Conservation (phyloP, 805 yeast genomes). For the Candida manassasensis region DNA sequence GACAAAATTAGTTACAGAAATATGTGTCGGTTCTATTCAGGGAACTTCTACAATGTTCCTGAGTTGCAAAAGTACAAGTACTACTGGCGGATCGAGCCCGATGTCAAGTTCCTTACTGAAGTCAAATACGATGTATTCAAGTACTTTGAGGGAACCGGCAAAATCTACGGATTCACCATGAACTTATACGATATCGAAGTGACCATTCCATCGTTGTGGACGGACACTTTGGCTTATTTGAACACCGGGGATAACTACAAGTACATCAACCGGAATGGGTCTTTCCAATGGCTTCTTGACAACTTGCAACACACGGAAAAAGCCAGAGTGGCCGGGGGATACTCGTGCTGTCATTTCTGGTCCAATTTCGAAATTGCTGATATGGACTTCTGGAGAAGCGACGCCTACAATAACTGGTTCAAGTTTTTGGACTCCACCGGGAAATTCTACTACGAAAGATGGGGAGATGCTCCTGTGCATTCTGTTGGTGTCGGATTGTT, state of each 20-base stretch:
- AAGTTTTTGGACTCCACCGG: slow-evolving; percentile 73
- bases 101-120: slow-evolving; percentile 75
- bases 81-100: slow-evolving; percentile 96
- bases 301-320: slow-evolving; percentile 20
- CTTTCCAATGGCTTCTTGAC: slow-evolving; percentile 67
- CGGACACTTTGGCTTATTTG: slow-evolving; percentile 64
- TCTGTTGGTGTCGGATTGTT: slow-evolving; percentile 82
- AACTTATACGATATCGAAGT: slow-evolving; percentile 75
- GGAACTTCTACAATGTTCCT: slow-evolving; percentile 80
- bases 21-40: slow-evolving; percentile 91
- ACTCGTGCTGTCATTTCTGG: slow-evolving; percentile 88
- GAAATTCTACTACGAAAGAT: slow-evolving; percentile 89
- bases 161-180: slow-evolving; percentile 85
- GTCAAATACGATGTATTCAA: slow-evolving; percentile 83
- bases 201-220: slow-evolving; percentile 86
- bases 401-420: slow-evolving; percentile 67
- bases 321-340: slow-evolving; percentile 47
- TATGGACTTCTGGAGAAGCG: slow-evolving; percentile 68
- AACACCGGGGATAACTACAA: slow-evolving; percentile 51
- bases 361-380: slow-evolving; percentile 83
- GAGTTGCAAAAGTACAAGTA: slow-evolving; percentile 69
- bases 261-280: slow-evolving; percentile 51
- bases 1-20: slow-evolving; percentile 74
- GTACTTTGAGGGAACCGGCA: slow-evolving; percentile 67
- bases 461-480: slow-evolving; percentile 96